Conservation (phyloP, 129 eudicot genomes). For the Centrapalus pauciflorus region DNA sequence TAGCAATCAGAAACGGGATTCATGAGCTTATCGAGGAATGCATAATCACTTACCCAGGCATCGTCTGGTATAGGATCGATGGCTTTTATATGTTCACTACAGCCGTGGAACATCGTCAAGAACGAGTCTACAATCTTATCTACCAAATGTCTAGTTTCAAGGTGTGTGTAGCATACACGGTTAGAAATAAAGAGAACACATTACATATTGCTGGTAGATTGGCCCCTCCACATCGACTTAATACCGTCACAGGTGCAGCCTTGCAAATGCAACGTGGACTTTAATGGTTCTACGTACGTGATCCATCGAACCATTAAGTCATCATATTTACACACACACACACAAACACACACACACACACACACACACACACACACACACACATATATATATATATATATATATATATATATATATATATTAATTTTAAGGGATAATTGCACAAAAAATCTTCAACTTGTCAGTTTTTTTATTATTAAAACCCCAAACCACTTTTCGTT, state of each 20-base stretch:
- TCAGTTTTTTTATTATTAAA: too few relatives aligned
- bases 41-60: constrained; percentile 7
- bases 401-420: too few relatives aligned
- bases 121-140: constrained; percentile 18
- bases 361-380: too few relatives aligned
- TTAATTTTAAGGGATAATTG: too few relatives aligned
- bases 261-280: constrained; percentile 26
- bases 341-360: too few relatives aligned
- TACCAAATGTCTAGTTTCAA: constrained; percentile 4
- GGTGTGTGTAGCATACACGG: background rate
- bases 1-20: constrained; percentile 1
- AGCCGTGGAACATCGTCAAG: constrained; percentile 20
- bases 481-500: too few relatives aligned
- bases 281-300: constrained; percentile 30
- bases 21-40: constrained; percentile 4
- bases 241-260: constrained; percentile 22
- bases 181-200: background rate
- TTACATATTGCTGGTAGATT: constrained; percentile 18
- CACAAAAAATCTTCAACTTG: too few relatives aligned
- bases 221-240: constrained; percentile 21
- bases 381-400: too few relatives aligned
- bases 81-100: constrained; percentile 3
- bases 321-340: too few relatives aligned
- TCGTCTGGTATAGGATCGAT: constrained; percentile 1
- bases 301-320: too few relatives aligned